A percentile compares a stretch with the other conserved stretches of the same genome.
Conservation (phyloP, 176 grass and related monocot species). For the Puya raimondii region DNA sequence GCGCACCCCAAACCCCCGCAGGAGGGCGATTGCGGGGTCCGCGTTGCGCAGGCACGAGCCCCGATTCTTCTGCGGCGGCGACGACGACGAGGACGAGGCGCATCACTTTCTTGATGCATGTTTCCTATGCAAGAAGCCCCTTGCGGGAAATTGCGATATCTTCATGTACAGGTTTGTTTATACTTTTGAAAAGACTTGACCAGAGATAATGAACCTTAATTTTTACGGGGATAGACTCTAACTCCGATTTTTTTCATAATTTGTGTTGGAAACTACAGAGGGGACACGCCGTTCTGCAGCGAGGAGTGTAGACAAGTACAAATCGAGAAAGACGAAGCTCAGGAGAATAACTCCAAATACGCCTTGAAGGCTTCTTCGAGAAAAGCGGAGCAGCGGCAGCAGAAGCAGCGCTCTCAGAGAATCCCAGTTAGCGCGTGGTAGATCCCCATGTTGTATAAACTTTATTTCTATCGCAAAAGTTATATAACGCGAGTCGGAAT, state of each 20-base stretch:
- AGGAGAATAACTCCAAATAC: not conserved
- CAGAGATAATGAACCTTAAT: not conserved
- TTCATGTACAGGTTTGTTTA: slow-evolving; percentile 49
- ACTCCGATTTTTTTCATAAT: not conserved
- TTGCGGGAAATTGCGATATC: slow-evolving; percentile 29
- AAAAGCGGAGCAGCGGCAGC: slow-evolving; percentile 22
- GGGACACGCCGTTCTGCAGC: slow-evolving; percentile 55
- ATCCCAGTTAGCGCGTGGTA: slow-evolving; percentile 52
- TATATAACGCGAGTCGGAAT: no score
- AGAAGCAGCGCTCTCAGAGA: slow-evolving; percentile 35
- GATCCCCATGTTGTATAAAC: no score
- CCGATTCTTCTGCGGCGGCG: slow-evolving; percentile 8
- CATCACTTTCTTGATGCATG: slow-evolving; percentile 29
- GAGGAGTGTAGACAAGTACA: slow-evolving; percentile 39
- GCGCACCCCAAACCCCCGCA: not conserved
- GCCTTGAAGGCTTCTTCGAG: not conserved
- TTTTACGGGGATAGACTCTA: not conserved
- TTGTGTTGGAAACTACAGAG: slow-evolving; percentile 20
- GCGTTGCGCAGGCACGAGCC: not conserved
- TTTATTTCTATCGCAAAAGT: no score
- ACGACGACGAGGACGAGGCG: not conserved
- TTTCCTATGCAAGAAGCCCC: slow-evolving; percentile 40
- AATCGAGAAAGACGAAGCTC: slow-evolving; percentile 26
- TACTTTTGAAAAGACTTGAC: not conserved
- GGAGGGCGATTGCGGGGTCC: not conserved